Conservation (phyloP, 164 flowering plant species). For the Chimonanthus salicifolius region DNA sequence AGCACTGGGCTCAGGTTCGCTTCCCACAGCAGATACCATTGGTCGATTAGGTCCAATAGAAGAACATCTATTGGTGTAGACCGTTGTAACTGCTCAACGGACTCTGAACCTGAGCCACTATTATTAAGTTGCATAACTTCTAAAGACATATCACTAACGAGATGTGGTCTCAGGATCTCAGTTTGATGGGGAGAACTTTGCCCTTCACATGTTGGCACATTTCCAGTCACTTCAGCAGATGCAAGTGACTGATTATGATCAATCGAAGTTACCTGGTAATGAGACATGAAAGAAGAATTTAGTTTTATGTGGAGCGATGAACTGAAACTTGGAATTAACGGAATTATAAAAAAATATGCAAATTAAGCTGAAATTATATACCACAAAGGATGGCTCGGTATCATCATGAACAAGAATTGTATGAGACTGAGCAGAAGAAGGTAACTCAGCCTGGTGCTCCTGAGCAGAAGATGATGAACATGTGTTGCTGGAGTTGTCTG, state of each 20-base stretch:
- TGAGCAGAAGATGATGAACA: background rate
- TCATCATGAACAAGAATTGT: background rate
- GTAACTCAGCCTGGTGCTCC: background rate
- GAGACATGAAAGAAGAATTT: background rate
- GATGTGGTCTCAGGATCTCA: background rate
- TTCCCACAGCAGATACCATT: background rate
- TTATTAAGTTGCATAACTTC: constrained; percentile 1
- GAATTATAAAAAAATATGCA: no score
- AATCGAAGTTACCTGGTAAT: constrained; percentile 14
- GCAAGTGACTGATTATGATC: constrained; percentile 9
- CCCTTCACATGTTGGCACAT: constrained; percentile 4
- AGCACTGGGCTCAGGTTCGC: background rate
- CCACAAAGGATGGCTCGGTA: background rate
- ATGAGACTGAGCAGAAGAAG: constrained; percentile 3
- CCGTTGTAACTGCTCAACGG: constrained; percentile 9
- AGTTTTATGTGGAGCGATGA: background rate
- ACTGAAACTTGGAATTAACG: background rate
- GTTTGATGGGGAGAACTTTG: constrained; percentile 5
- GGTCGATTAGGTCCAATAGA: constrained; percentile 6
- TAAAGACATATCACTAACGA: background rate
- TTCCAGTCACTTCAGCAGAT: constrained; percentile 13
- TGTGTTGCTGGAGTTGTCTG: background rate
- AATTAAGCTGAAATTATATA: background rate
- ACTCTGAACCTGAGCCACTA: background rate
- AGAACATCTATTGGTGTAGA: background rate